phyloP scores from a whole-genome alignment of 176 grass and related monocot species.

The Cocos nucifera region DNA sequence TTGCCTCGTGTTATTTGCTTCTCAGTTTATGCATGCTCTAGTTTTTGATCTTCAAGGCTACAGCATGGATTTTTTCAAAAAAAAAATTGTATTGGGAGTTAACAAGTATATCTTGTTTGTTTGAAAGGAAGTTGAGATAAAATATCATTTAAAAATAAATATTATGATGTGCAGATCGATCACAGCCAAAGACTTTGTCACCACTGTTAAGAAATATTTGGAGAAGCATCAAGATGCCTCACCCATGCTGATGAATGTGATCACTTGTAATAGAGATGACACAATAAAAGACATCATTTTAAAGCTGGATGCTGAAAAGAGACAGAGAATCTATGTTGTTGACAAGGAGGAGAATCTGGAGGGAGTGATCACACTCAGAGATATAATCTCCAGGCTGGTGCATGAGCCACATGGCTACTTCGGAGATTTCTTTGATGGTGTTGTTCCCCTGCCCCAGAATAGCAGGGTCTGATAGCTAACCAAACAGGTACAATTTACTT shows the following conservation, averaged over 20 bases:
- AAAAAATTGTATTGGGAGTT: too few species aligned
- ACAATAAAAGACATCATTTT: slow-evolving; percentile 76
- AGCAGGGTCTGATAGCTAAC: slow-evolving; percentile 48
- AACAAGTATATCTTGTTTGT: too few species aligned
- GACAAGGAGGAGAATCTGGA: slow-evolving; percentile 46
- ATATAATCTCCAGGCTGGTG: slow-evolving; percentile 92
- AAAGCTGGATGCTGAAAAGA: slow-evolving; percentile 69
- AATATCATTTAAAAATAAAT: neutral
- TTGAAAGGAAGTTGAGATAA: too few species aligned
- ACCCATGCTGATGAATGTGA: slow-evolving; percentile 39
- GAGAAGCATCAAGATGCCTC: slow-evolving; percentile 57
- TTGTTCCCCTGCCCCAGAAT: slow-evolving; percentile 65
- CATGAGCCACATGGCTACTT: slow-evolving; percentile 85
- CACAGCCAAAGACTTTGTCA: slow-evolving; percentile 57
- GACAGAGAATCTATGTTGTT: slow-evolving; percentile 67
- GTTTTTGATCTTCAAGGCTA: too few species aligned
- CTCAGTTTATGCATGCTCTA: too few species aligned
- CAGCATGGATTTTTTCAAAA: too few species aligned
- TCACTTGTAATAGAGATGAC: slow-evolving; percentile 53
- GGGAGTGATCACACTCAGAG: slow-evolving; percentile 1
- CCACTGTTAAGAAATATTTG: slow-evolving; percentile 22
- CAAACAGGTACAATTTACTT: too few species aligned
- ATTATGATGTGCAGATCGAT: slow-evolving; percentile 29
- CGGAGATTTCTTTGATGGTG: slow-evolving; percentile 84
- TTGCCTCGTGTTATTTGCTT: too few species aligned